These are phyloP conservation scores for Trichoderma sp. DNA, from an alignment of 2,329 filamentous ascomycete species.

Conservation along the genomic window DNA sequence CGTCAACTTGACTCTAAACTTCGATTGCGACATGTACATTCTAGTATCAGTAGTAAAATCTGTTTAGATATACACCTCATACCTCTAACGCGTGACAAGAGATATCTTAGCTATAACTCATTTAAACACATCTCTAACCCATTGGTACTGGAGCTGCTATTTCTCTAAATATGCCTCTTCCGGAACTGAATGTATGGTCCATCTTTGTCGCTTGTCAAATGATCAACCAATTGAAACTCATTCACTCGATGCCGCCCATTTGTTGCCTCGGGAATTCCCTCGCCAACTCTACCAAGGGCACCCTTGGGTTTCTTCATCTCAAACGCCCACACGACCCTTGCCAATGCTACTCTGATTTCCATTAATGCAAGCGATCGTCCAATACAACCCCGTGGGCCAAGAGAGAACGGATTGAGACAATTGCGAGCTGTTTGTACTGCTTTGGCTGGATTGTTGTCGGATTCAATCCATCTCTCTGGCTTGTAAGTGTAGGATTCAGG, in stretches of 20 bases:
- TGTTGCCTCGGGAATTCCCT: background rate
- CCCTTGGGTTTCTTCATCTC: background rate
- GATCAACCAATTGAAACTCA: background rate
- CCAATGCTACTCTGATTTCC: background rate
- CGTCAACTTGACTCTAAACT: too few species aligned
- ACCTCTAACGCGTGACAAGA: too few species aligned
- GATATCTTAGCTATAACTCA: too few species aligned
- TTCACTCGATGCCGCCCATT: background rate
- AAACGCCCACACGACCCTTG: background rate
- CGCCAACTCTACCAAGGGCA: background rate
- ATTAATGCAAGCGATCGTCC: background rate
- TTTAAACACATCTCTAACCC: too few species aligned
- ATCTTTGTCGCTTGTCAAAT: background rate
- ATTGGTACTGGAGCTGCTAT: background rate
- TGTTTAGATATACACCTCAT: too few species aligned
- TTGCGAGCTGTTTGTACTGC: background rate
- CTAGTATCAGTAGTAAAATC: too few species aligned
- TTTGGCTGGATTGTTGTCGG: background rate
- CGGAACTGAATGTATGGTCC: background rate
- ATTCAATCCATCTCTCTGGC: constrained; percentile 20
- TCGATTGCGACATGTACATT: too few species aligned
- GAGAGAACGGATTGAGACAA: background rate
- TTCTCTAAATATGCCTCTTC: background rate
- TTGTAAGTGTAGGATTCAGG: background rate
- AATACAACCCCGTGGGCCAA: background rate